Evolutionary conservation across 345 rosid species (phyloP).

Genomic region (Citrus trifoliata): DNA sequence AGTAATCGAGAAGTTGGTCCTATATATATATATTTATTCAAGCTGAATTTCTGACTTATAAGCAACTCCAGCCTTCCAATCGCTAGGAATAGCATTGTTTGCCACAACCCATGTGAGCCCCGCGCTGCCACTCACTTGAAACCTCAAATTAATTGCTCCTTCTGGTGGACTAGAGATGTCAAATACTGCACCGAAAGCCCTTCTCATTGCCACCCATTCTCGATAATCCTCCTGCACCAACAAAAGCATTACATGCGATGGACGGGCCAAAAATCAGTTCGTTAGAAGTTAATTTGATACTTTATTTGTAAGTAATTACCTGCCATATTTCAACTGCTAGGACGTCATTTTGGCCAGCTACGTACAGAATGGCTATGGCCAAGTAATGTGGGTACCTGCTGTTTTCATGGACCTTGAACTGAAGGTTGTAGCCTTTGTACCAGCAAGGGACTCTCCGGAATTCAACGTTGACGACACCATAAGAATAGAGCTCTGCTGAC

Average conservation of each 20-base stretch:
- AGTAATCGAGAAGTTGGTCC: too few relatives aligned
- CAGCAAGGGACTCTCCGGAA: slow-evolving; percentile 65
- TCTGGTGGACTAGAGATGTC: too few relatives aligned
- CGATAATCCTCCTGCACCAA: too few relatives aligned
- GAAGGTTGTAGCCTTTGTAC: slow-evolving; percentile 42
- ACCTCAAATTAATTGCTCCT: too few relatives aligned
- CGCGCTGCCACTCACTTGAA: too few relatives aligned
- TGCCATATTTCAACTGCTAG: slow-evolving; percentile 57
- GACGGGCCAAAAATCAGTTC: too few relatives aligned
- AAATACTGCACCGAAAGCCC: too few relatives aligned
- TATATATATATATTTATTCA: slow-evolving; percentile 16
- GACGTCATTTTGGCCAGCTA: slow-evolving; percentile 57
- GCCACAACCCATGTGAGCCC: too few relatives aligned
- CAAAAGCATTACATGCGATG: too few relatives aligned
- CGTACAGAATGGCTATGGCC: slow-evolving; percentile 53
- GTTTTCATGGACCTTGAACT: slow-evolving; percentile 61
- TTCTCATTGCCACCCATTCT: too few relatives aligned
- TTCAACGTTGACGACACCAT: slow-evolving; percentile 76
- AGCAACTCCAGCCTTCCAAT: slow-evolving; percentile 66
- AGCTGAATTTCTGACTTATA: slow-evolving; percentile 60
- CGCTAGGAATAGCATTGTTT: slow-evolving; percentile 39
- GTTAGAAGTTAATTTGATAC: too few relatives aligned
- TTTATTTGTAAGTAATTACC: slow-evolving; percentile 26
- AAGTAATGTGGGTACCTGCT: slow-evolving; percentile 67
- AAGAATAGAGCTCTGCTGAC: slow-evolving; percentile 42